A percentile compares a stretch with the other conserved stretches of the same genome.
Evolutionary conservation across 2,329 filamentous ascomycete species (phyloP).

Genomic region (Pyrenochaeta sp.): DNA sequence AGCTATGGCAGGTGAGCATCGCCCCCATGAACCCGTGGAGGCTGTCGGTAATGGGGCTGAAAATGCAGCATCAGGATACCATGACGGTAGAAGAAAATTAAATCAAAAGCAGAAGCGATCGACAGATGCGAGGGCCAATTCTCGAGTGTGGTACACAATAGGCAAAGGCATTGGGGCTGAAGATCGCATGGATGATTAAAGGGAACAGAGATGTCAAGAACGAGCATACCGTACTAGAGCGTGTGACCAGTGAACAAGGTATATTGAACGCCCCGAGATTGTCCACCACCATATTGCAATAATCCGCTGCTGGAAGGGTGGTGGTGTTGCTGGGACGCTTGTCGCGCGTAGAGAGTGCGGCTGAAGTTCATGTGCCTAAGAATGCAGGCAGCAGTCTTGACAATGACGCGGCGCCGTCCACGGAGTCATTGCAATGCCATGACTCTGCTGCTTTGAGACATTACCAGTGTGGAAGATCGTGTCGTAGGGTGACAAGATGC

Average conservation of each 20-base stretch:
- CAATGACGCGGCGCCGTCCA: neutral
- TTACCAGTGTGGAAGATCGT: neutral
- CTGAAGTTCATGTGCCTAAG: slow-evolving; percentile 10
- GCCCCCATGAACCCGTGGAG: slow-evolving; percentile 11
- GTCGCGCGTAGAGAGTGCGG: slow-evolving; percentile 8
- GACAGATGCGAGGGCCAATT: neutral
- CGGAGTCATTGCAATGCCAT: slow-evolving; percentile 4
- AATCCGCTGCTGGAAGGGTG: neutral
- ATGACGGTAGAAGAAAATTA: neutral
- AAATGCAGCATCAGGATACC: slow-evolving; percentile 1
- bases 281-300: neutral
- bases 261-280: neutral
- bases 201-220: neutral
- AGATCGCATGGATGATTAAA: neutral
- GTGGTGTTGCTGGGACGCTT: neutral
- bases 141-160: neutral
- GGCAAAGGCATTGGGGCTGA: slow-evolving; percentile 3
- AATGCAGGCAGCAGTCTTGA: slow-evolving; percentile 8
- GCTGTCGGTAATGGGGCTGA: slow-evolving; percentile 9
- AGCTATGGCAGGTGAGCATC: slow-evolving; percentile 12
- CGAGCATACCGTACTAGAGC: slow-evolving; percentile 1
- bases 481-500: neutral
- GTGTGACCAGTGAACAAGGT: neutral
- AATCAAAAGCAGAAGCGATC: neutral
- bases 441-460: neutral